Base-by-base conservation (phyloP, 2,329 filamentous ascomycete species). In the Trichoderma simmonsii region DNA sequence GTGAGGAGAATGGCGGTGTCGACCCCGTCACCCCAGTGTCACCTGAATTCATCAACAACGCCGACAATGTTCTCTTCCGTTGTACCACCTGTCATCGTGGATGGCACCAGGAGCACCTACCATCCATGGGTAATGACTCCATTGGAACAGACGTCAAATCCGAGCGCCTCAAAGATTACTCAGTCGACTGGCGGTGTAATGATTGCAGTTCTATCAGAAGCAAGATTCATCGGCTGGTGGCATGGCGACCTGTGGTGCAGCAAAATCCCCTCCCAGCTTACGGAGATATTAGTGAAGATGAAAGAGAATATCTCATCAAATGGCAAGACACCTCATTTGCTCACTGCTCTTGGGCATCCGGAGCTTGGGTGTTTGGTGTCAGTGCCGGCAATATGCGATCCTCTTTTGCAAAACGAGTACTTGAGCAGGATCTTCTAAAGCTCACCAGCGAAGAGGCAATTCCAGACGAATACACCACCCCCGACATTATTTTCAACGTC, bases 291-390 rank as follows among this genome's bases (percentile, higher is more conserved):
- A 64, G 63, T 12, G 82, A 85, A 39, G 92, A 94, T 70, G 86
- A 92, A n/a, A 95, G 95, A 75, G 94, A 98, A 76, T 99, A 98
- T 77, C 87, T 99, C 3, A 83, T 99, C 76, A 97, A 96, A 79
- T 98, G 95, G 93, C 90, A 92, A 59, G 85, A 86, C 0, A 86
- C 89, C 71, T 97, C 95, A 0, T 97, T 98, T 77, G 92, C 91
- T 74, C 91, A 93, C 75, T 93, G 93, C 68, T 86, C 85, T 7
- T 99, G 97, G 96, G 92, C 94, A 86, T 90, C 94, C 11, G 96
- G 95, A 14, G 87, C 92, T 18, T 99, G 96, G 96, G 87, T 97
- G 1, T 95, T 89, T 85, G 94, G 94, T 6, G 86, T 92, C 11
- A 88, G 89, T 18, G 83, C 87, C 14, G 77, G 82, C 3, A 72